Evolutionary conservation across 306 rosid genomes (phyloP).

Genomic region (Pterocarpus santalinus): DNA sequence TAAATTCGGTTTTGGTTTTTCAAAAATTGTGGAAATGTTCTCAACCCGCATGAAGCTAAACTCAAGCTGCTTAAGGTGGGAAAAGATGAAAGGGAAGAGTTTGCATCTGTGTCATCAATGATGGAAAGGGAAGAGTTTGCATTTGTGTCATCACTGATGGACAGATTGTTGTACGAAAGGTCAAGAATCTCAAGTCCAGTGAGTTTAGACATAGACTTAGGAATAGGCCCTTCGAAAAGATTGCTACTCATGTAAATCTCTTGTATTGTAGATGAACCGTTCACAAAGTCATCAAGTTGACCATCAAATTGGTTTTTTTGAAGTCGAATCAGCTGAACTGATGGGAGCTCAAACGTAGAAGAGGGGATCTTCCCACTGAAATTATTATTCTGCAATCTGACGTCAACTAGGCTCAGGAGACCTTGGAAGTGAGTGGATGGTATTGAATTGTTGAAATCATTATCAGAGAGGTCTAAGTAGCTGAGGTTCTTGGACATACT

Average conservation of each 20-base stretch:
- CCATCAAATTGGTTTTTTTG: not conserved
- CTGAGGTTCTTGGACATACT: not conserved
- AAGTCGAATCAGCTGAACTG: not conserved
- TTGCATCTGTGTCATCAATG: no score
- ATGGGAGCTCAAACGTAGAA: not conserved
- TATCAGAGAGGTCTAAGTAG: slow-evolving; percentile 19
- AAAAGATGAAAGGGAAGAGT: not conserved
- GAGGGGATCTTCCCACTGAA: slow-evolving; percentile 27
- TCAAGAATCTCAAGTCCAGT: not conserved
- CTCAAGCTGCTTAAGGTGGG: not conserved
- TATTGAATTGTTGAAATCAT: not conserved
- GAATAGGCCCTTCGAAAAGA: not conserved
- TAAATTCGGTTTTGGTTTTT: not conserved
- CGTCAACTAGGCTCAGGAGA: not conserved
- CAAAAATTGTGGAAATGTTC: slow-evolving; percentile 35
- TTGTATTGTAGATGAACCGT: not conserved
- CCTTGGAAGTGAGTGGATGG: not conserved
- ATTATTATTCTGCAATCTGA: not conserved
- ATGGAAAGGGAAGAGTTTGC: no score
- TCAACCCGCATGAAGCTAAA: slow-evolving; percentile 44
- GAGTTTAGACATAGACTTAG: not conserved
- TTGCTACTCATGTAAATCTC: not conserved
- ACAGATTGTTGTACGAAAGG: not conserved
- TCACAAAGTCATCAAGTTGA: not conserved
- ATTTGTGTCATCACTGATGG: no score